Base-by-base conservation (phyloP, 208 protist species). In the Leishmania tropica region DNA sequence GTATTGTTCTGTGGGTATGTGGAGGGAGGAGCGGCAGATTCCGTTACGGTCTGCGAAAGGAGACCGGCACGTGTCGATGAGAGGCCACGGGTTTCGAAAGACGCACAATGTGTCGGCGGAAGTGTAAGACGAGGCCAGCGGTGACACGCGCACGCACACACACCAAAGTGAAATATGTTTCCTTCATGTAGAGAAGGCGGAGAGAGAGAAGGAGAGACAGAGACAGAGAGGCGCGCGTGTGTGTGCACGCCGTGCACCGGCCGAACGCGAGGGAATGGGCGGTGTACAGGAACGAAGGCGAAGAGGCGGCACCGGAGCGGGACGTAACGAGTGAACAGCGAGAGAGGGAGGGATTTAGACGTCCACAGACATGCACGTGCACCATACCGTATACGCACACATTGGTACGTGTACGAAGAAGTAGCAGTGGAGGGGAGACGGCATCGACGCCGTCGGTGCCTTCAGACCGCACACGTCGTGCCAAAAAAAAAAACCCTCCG, bases 231-330 rank as follows among this genome's bases (percentile, higher is more conserved):
- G 17, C 15, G 8, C 19, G 8, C 11, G 19, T 42, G 40, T 28
- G 37, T 6, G n/a, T 37, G 37, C 6, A 13, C 40, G 1, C 19
- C 21, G 67, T 48, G 11, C 67, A 48, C 21, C 21, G 17, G 40
- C 67, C 67, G 7, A 21, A 28, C 3, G 58, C 24, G 67, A 21
- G 3, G 10, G 67, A n/a, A 45, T n/a, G 45, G 40, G n/a, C 13
- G 19, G 31, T 24, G 21, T 17, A 5, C 35, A 70, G 60, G 51
- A 24, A 60, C 10, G 70, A 40, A 37, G 58, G 31, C 15, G 58
- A 77, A 47, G 58, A 81, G 77, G 35, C 24, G 60, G 65, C 31
- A 24, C 21, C 62, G 53, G 17, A 80, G 53, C 80, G 28, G 47
- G 47, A 42, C 19, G 28, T 5, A 81, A 54, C 64, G 67, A 75